A percentile compares a stretch with the other conserved stretches of the same genome.
Conservation (phyloP, 352 stramenopile genomes). For the Hyaloperonospora arabidopsidis region DNA sequence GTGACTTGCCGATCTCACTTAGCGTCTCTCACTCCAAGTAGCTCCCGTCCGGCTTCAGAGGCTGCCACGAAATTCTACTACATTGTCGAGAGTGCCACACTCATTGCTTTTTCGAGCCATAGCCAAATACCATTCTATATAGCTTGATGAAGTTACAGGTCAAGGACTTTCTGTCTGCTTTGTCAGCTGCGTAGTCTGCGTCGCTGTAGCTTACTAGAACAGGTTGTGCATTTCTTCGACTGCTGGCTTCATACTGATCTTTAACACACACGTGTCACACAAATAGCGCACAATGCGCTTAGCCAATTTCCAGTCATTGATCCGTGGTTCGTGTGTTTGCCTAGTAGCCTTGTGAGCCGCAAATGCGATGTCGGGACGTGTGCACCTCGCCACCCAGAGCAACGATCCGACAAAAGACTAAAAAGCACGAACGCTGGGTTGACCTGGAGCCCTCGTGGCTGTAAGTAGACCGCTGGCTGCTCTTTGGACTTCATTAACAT, state of each 20-base stretch:
- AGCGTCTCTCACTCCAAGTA: not conserved
- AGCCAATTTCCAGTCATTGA: not conserved
- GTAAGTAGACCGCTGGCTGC: not conserved
- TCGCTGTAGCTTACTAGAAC: not conserved
- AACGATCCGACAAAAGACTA: not conserved
- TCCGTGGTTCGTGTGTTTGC: not conserved
- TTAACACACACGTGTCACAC: not conserved
- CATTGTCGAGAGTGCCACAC: not conserved
- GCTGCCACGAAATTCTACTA: not conserved
- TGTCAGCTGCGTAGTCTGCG: not conserved
- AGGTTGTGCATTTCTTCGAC: not conserved
- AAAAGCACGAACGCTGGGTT: not conserved
- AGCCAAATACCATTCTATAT: not conserved
- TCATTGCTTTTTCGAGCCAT: not conserved
- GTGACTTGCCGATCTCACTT: too few relatives aligned
- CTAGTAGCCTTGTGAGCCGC: not conserved
- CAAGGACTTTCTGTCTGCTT: not conserved
- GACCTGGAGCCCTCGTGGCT: not conserved
- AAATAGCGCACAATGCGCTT: not conserved
- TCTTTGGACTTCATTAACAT: not conserved
- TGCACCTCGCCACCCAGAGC: not conserved
- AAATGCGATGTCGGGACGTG: not conserved
- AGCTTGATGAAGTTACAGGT: not conserved
- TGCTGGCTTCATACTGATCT: not conserved
- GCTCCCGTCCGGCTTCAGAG: not conserved